Evolutionary conservation across 345 rosid species (phyloP), one percentile per base, ranked within the genome.

Genomic region (Zanthoxylum bungeanum): DNA sequence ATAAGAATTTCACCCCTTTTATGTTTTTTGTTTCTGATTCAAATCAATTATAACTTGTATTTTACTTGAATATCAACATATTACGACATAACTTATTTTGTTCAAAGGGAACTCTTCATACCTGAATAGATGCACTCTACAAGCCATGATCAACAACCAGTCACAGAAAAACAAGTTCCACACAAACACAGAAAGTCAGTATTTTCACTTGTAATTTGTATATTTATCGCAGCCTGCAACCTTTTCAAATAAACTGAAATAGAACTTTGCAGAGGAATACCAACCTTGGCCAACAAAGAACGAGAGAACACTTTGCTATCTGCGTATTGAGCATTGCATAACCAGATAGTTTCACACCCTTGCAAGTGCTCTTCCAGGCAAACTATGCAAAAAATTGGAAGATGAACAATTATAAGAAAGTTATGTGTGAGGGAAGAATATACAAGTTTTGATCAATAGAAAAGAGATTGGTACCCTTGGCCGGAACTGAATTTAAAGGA

Each of bases 61-160:
- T 25, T 30, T 42, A 63, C 65, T 36, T 24, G 21, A 31, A 5
- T 50, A 60, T 40, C 21, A n/a, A 33, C 9, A 50, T 55, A 30
- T 57, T 7, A 21, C 36, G 30, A 9, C 50, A 25, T 16, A 12
- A 40, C 14, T 60, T 2, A 40, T 59, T 59, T 55, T 39, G 30
- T 31, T 50, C 16, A 59, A 27, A 25, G 31, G 33, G 57, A 34
- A 34, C 21, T 69, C 21, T 46, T 65, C 64, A 64, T 83, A 94
- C 99, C 98, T 92, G 97, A 83, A 95, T 92, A 44, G 93, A 87
- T 59, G 99, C 99, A 77, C 99, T 95, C 99, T 95, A 69, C 40
- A 67, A 75, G 40, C 58, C 71, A 71, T 40, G 64, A 50, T 37
- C 40, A 66, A 66, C 46, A 70, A 65, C 72, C 73, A 21, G 44